Evolutionary conservation across 2,329 filamentous ascomycete species (phyloP).

Genomic region (Pseudogymnoascus sp.): DNA sequence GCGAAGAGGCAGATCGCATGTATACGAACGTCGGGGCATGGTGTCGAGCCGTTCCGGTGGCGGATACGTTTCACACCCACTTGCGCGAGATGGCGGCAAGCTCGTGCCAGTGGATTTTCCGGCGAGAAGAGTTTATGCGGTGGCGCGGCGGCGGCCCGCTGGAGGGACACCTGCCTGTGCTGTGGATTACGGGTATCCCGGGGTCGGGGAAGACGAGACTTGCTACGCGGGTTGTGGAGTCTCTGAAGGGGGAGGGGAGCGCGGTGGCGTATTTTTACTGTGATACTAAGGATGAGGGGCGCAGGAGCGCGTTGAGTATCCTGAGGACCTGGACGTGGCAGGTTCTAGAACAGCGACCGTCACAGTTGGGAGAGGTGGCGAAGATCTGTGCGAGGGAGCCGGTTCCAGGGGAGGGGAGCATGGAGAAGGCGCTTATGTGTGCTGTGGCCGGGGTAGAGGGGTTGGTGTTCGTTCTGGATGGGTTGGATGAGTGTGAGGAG

Average conservation of each 20-base stretch:
- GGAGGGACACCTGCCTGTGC: neutral
- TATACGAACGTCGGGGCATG: neutral
- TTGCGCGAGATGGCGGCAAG: neutral
- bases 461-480: neutral
- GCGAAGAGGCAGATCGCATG: neutral
- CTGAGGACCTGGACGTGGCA: neutral
- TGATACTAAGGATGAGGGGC: neutral
- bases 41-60: conserved; percentile 4
- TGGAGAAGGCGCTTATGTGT: neutral
- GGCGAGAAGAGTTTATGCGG: neutral
- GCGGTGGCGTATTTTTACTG: neutral
- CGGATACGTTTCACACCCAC: neutral
- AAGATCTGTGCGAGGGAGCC: neutral
- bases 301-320: neutral
- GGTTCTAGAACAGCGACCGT: neutral
- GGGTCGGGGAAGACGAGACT: neutral
- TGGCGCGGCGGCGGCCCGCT: neutral
- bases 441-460: neutral
- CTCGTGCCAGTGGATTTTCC: neutral
- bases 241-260: neutral
- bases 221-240: neutral
- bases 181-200: neutral
- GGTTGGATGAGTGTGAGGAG: neutral
- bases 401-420: neutral
- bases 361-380: neutral